Evolutionary conservation across 2,329 filamentous ascomycete genomes (phyloP).

Genomic region (Botrytis galanthina): DNA sequence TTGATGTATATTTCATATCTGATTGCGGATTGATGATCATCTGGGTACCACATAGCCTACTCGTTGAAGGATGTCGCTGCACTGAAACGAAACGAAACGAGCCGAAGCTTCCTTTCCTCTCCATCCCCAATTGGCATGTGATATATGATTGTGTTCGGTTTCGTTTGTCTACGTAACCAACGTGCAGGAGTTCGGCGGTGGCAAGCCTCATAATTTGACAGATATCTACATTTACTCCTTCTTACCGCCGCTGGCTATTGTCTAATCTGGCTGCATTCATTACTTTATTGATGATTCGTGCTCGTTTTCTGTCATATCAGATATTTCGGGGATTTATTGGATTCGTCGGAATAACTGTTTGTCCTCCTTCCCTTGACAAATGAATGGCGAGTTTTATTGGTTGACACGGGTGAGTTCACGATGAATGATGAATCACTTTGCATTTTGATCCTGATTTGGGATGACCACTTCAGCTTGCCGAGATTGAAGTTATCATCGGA

Average conservation of each 20-base stretch:
- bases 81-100: neutral
- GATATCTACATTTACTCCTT: neutral
- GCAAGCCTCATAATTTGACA: slow-evolving; percentile 13
- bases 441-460: slow-evolving; percentile 5
- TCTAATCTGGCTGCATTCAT: neutral
- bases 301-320: slow-evolving; percentile 13
- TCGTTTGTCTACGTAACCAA: slow-evolving; percentile 14
- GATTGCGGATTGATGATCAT: neutral
- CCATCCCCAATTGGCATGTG: slow-evolving; percentile 3
- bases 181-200: slow-evolving; percentile 1
- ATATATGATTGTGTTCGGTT: slow-evolving; percentile 1
- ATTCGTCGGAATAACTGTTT: slow-evolving; percentile 17
- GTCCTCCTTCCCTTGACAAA: neutral
- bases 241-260: slow-evolving; percentile 12
- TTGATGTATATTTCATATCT: neutral
- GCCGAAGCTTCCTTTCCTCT: neutral
- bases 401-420: neutral
- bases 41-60: slow-evolving; percentile 7
- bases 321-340: neutral
- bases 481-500: slow-evolving; percentile 21
- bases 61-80: neutral
- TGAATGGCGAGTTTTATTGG: slow-evolving; percentile 6
- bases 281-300: neutral
- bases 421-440: slow-evolving; percentile 20
- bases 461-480: slow-evolving; percentile 9